A percentile compares a stretch with the other conserved stretches of the same genome.
Conservation (phyloP, 768 basidiomycete genomes). For the Leccinum truebloodii region DNA sequence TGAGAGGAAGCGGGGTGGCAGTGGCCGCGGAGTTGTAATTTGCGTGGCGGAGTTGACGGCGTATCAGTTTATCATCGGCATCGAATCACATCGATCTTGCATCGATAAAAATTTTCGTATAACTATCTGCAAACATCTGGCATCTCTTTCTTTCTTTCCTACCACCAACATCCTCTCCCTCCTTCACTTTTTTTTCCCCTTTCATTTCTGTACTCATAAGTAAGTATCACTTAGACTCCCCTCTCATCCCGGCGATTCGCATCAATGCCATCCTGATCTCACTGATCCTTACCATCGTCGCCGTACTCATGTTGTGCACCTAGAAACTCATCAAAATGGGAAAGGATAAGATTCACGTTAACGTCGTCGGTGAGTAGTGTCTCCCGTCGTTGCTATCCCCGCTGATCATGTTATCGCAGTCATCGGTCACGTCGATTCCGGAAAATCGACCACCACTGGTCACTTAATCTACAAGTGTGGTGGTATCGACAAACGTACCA, state of each 20-base stretch:
- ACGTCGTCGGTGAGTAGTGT: constrained; percentile 84
- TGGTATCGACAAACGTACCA: constrained; percentile 99
- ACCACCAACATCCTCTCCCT: constrained; percentile 39
- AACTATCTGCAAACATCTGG: constrained; percentile 56
- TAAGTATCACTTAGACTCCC: constrained; percentile 35
- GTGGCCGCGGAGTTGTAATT: constrained; percentile 18
- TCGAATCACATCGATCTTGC: constrained; percentile 59
- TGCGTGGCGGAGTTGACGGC: constrained; percentile 39
- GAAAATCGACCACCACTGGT: constrained; percentile 99
- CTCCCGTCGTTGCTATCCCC: constrained; percentile 11
- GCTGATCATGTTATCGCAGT: constrained; percentile 51
- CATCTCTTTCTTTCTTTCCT: constrained; percentile 36
- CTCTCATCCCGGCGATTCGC: constrained; percentile 17
- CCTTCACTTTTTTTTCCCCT: constrained; percentile 29
- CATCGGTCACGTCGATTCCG: constrained; percentile 99
- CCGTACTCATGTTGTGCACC: constrained; percentile 15
- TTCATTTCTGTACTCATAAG: constrained; percentile 44
- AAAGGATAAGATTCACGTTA: constrained; percentile 96
- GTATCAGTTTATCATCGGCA: constrained; percentile 49
- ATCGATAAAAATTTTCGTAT: constrained; percentile 70
- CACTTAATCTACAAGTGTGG: constrained; percentile 99
- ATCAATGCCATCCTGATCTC: constrained; percentile 21
- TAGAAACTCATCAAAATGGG: constrained; percentile 79
- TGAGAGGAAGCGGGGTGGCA: too few species aligned
- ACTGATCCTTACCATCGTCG: constrained; percentile 28